phyloP scores from a whole-genome alignment of 169 alveolate species.

The Eimeria praecox region DNA sequence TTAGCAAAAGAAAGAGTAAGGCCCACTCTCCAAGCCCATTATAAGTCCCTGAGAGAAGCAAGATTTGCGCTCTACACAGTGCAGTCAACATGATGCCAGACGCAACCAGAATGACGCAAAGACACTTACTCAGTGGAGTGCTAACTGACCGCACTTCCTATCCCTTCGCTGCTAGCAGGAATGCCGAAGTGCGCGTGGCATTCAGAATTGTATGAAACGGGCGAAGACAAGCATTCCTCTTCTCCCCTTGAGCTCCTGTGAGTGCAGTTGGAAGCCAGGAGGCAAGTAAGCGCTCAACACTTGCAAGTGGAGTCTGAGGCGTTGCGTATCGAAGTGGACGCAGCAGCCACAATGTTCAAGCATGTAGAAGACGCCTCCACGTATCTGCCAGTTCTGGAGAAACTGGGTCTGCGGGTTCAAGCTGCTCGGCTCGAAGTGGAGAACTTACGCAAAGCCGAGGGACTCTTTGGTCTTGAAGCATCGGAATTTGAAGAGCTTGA shows the following conservation, averaged over 20 bases:
- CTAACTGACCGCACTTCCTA: neutral
- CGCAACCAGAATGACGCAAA: neutral
- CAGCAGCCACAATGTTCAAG: conserved; percentile 25
- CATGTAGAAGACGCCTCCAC: conserved; percentile 36
- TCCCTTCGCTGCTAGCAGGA: neutral
- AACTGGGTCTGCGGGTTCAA: conserved; percentile 12
- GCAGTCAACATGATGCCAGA: neutral
- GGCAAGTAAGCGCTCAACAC: conserved; percentile 55
- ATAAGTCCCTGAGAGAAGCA: neutral
- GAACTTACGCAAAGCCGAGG: conserved; percentile 72
- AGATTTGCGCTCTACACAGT: neutral
- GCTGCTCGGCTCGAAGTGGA: conserved; percentile 68
- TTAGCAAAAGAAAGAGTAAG: conserved; percentile 69
- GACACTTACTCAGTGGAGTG: neutral
- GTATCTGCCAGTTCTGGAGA: conserved; percentile 21
- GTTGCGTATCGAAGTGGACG: conserved; percentile 33
- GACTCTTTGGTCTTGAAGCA: conserved; percentile 77
- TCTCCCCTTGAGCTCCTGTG: neutral
- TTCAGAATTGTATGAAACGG: neutral
- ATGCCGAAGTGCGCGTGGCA: neutral
- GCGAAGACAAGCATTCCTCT: neutral
- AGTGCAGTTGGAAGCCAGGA: conserved; percentile 76
- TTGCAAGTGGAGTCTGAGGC: conserved; percentile 46
- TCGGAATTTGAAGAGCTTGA: conserved; percentile 75
- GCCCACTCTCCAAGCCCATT: neutral